A percentile compares a stretch with the other conserved stretches of the same genome.
Evolutionary conservation across 78 protist species (phyloP).

Genomic region (Isochrysis galbana): DNA sequence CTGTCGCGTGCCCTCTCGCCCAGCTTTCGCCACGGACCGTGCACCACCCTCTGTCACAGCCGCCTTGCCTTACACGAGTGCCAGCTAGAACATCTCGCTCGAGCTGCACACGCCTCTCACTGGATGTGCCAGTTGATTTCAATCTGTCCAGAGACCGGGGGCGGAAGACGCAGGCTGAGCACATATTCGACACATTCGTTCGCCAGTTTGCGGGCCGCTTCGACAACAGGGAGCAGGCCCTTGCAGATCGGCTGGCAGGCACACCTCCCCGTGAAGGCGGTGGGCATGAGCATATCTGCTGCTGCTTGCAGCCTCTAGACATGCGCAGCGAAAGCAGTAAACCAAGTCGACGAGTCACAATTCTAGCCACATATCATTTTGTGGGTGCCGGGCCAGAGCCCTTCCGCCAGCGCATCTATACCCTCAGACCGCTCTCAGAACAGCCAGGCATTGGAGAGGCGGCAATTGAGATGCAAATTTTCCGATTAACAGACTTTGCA

Average conservation of each 20-base stretch:
- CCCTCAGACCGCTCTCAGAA: neutral
- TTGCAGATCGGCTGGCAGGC: neutral
- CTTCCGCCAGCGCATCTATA: neutral
- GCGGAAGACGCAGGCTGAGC: no score
- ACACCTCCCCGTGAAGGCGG: neutral
- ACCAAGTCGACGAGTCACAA: neutral
- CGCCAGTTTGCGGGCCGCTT: neutral
- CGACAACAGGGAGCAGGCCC: neutral
- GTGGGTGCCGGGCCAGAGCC: neutral
- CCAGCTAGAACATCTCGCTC: no score
- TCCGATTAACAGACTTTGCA: neutral
- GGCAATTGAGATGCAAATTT: neutral
- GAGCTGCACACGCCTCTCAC: no score
- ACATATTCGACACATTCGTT: neutral
- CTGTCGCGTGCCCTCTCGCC: no score
- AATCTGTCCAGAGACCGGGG: no score
- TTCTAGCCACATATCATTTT: neutral
- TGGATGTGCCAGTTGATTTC: no score
- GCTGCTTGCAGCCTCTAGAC: neutral
- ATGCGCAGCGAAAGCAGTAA: neutral
- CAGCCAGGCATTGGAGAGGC: neutral
- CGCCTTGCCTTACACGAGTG: no score
- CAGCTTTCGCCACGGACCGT: no score
- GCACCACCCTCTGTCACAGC: no score
- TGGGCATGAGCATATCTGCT: slow-evolving; percentile 20